Evolutionary conservation across 2,329 filamentous ascomycete genomes (phyloP).

Genomic region (Diaporthe aspalathi): DNA sequence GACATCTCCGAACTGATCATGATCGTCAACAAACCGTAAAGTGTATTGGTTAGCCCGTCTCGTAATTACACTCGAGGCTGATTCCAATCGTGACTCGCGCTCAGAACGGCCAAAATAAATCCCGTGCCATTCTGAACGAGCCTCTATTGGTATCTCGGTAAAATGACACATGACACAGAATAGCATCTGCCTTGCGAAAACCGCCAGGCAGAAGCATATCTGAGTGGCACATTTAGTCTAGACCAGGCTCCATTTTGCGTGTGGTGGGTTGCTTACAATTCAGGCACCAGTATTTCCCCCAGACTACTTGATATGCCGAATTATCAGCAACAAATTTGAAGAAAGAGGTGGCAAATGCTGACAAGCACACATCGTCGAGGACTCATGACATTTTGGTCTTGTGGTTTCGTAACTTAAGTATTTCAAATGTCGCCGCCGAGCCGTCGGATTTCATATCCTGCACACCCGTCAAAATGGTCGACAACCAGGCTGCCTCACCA

Average conservation of each 20-base stretch:
- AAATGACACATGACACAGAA: background rate
- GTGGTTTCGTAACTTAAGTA: too few species aligned
- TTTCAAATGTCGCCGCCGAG: background rate
- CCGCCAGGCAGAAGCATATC: slow-evolving; percentile 9
- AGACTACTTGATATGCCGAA: too few species aligned
- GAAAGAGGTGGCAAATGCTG: background rate
- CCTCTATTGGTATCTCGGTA: background rate
- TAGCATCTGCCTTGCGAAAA: background rate
- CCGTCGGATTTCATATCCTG: background rate
- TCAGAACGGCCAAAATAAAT: too few species aligned
- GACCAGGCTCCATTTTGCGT: background rate
- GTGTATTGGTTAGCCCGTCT: too few species aligned
- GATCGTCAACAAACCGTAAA: too few species aligned
- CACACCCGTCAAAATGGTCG: background rate
- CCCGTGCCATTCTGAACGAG: too few species aligned
- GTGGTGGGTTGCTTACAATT: background rate
- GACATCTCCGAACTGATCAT: too few species aligned
- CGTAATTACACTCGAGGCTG: too few species aligned
- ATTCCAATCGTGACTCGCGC: too few species aligned
- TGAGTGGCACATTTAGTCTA: background rate
- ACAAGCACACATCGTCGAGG: too few species aligned
- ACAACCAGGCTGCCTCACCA: background rate
- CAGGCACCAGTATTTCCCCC: background rate
- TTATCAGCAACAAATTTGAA: background rate
- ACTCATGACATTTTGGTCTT: too few species aligned